Evolutionary conservation across 257 asterid genomes (phyloP), one percentile per base, ranked within the genome.

Genomic region (Solanum chaucha): DNA sequence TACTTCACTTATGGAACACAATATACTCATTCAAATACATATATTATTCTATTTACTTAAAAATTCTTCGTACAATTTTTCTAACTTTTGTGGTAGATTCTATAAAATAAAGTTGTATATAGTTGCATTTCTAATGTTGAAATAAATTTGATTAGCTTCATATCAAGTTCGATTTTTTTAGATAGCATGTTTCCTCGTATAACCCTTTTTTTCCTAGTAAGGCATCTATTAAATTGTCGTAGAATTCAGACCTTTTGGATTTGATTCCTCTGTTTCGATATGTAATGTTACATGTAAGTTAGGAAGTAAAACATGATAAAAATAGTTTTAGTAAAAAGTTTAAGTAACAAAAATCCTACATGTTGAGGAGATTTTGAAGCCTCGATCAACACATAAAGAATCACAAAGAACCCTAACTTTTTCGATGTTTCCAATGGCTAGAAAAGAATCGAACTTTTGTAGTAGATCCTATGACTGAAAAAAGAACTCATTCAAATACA

Each of bases 71-170:
- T 93, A 94, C 40, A 75, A 86, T 74, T 94, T 96, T 89, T 96
- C 89, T 68, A 96, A 94, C 40, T 67, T 72, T 86, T 92, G 92
- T 5, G 94, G 94, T 35, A 95, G 93, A 87, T 94, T 55, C 98
- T 96, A 94, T 59, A 97, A 90, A 94, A 94, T 24, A 96, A 75
- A 74, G 97, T 95, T 20, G 89, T 98, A 80, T 89, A 93, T 5
- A 96, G 96, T 89, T 92, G 87, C 81, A 95, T 94, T 81, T 97
- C 95, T 94, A 5, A 40, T 0, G 82, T 80, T 86, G 40, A 19
- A 82, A 85, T n/a, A 67, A 67, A 58, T 86, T 55, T 55, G 58
- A 78, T 22, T 59, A 71, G 24, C 46, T 19, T 38, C 1, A 17
- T n/a, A n/a, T 73, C 26, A 22, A 34, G n/a, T 28, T 68, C 4